Percentiles rank a stretch among this genome's conserved stretches.
phyloP scores from a whole-genome alignment of 2,329 filamentous ascomycete species.

The Knoxdaviesia proteae region DNA sequence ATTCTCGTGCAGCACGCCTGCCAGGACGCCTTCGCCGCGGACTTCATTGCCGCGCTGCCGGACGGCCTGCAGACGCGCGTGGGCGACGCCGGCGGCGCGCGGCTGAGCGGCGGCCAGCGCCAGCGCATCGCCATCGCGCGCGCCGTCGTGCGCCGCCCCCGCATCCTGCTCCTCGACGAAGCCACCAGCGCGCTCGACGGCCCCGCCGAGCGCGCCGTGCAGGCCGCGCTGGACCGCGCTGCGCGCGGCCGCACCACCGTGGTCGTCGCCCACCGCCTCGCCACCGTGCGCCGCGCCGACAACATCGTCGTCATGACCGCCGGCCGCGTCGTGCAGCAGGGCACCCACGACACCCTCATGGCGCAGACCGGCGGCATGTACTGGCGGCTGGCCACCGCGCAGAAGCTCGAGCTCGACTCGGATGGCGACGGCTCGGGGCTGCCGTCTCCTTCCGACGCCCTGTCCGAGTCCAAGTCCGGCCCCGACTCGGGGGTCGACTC shows the following conservation, averaged over 20 bases:
- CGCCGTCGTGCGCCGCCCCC: constrained; percentile 18
- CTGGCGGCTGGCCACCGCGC: constrained; percentile 18
- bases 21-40: constrained; percentile 26
- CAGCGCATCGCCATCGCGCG: constrained; percentile 40
- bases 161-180: constrained; percentile 43
- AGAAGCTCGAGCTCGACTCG: constrained; percentile 7
- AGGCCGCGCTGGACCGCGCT: constrained; percentile 28
- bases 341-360: constrained; percentile 34
- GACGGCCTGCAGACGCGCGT: constrained; percentile 15
- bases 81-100: constrained; percentile 33
- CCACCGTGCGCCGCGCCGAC: constrained; percentile 36
- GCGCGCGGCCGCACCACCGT: constrained; percentile 38
- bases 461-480: constrained; percentile 2
- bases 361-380: constrained; percentile 19
- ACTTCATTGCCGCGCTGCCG: constrained; percentile 28
- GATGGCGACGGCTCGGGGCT: too few relatives aligned
- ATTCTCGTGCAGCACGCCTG: constrained; percentile 24
- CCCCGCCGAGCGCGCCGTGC: constrained; percentile 24
- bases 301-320: constrained; percentile 45
- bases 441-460: background rate
- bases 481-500: constrained; percentile 4
- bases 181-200: constrained; percentile 34
- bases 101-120: constrained; percentile 43
- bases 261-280: constrained; percentile 37
- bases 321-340: constrained; percentile 39